Conservation (phyloP, 805 yeast species). For the Saccharomycopsis sp. region DNA sequence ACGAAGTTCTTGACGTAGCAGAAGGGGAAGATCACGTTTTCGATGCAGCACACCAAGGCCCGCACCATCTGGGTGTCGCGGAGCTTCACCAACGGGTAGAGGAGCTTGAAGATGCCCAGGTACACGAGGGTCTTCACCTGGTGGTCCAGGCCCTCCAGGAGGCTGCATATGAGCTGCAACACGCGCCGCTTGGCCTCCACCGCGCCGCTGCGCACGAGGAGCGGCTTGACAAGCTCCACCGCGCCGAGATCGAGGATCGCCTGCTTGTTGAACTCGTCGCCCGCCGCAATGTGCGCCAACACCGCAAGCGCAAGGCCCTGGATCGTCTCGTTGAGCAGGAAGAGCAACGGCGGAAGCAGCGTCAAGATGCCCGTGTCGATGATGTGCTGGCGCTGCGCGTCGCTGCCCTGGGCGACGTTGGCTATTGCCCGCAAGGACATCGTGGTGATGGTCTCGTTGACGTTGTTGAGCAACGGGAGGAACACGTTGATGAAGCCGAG, state of each 20-base stretch:
- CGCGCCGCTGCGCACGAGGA: conserved; percentile 9
- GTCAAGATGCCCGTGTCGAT: conserved; percentile 19
- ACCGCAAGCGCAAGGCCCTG: conserved; percentile 14
- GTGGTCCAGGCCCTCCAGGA: conserved; percentile 18
- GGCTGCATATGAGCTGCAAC: conserved; percentile 8
- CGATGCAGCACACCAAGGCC: conserved; percentile 20
- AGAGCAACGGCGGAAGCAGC: conserved; percentile 18
- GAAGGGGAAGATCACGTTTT: conserved; percentile 21
- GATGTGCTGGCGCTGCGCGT: conserved; percentile 18
- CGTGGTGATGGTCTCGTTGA: conserved; percentile 21
- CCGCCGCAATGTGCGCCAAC: conserved; percentile 15
- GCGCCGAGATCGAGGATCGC: conserved; percentile 21
- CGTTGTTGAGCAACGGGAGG: conserved; percentile 19
- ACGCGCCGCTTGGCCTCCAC: conserved; percentile 8
- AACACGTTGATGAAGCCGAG: conserved; percentile 20
- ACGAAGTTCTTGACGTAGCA: conserved; percentile 22
- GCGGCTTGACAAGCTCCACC: conserved; percentile 19
- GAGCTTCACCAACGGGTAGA: conserved; percentile 17
- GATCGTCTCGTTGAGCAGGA: conserved; percentile 20
- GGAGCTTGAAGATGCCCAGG: conserved; percentile 18
- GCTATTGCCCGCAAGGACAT: conserved; percentile 18
- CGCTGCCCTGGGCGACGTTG: conserved; percentile 16
- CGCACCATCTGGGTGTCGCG: conserved; percentile 12
- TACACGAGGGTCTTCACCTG: conserved; percentile 19
- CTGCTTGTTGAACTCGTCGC: conserved; percentile 20